Conservation (phyloP, 1,284 basidiomycete genomes). For the Kwoniella shivajii region DNA sequence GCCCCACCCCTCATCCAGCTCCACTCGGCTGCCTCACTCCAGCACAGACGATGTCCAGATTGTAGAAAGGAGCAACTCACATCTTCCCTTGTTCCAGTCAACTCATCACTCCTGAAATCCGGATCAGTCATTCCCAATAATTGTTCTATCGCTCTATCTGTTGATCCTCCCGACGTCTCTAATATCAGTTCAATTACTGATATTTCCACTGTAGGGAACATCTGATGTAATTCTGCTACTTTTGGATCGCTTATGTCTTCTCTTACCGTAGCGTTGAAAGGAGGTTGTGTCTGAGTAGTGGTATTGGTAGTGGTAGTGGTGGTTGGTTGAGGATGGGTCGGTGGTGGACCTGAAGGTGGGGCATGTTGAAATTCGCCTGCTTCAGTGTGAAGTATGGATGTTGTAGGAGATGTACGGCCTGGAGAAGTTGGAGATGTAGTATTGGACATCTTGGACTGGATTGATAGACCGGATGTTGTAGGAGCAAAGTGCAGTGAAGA, state of each 20-base stretch:
- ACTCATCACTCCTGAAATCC: constrained; percentile 49
- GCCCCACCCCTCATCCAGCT: background rate
- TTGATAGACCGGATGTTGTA: no score
- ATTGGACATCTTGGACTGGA: no score
- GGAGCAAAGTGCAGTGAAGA: no score
- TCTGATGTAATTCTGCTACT: constrained; percentile 40
- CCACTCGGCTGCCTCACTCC: background rate
- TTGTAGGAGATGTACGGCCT: background rate
- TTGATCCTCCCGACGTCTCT: constrained; percentile 44
- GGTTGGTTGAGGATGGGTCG: background rate
- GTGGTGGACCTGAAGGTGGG: background rate
- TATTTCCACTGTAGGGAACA: constrained; percentile 49
- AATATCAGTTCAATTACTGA: constrained; percentile 51
- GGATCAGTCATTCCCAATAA: constrained; percentile 53
- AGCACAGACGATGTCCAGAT: no score
- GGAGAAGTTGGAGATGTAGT: background rate
- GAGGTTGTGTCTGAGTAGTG: background rate
- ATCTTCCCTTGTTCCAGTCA: constrained; percentile 29
- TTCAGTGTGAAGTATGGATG: background rate
- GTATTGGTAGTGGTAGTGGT: background rate
- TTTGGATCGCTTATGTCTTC: constrained; percentile 44
- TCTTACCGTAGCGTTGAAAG: background rate
- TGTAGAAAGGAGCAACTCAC: no score
- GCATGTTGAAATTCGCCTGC: background rate
- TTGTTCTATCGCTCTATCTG: constrained; percentile 51